Evolutionary conservation across 495 filamentous ascomycete genomes (phyloP).

Genomic region (Penicillium lagena): DNA sequence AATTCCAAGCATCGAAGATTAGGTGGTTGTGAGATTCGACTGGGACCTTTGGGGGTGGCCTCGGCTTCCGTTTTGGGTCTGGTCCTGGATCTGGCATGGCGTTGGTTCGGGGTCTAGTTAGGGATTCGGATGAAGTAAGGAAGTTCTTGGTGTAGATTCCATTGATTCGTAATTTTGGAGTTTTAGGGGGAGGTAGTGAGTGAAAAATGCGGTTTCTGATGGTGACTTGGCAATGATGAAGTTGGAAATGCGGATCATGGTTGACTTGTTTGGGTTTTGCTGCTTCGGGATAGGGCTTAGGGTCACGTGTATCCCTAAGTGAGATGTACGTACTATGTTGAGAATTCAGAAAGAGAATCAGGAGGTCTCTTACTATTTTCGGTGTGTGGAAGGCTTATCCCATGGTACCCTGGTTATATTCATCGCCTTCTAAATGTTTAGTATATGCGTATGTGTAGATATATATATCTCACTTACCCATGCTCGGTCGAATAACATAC

Average conservation of each 20-base stretch:
- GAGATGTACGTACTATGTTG: neutral
- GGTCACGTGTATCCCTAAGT: neutral
- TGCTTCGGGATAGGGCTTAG: conserved; percentile 4
- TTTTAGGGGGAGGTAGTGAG: neutral
- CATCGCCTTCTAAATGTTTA: too few species aligned
- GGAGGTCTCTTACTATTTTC: neutral
- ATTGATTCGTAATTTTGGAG: too few species aligned
- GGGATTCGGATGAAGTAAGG: too few species aligned
- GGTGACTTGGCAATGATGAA: neutral
- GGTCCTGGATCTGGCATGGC: too few species aligned
- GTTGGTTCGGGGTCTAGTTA: too few species aligned
- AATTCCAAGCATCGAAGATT: conserved; percentile 77
- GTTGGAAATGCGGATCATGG: conserved; percentile 1
- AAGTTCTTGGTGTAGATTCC: too few species aligned
- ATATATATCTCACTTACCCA: too few species aligned
- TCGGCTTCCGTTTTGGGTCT: too few species aligned
- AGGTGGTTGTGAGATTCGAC: conserved; percentile 28
- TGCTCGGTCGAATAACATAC: too few species aligned
- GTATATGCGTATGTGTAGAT: too few species aligned
- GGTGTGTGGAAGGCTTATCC: too few species aligned
- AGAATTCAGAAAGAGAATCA: neutral
- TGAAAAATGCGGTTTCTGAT: neutral
- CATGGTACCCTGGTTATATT: too few species aligned
- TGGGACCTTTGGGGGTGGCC: neutral
- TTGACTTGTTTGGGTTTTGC: conserved; percentile 8